A percentile compares a stretch with the other conserved stretches of the same genome.
These are phyloP conservation scores for Zelopaecilomyces penicillatus DNA, from an alignment of 2,329 filamentous ascomycete genomes.

Conservation along the genomic window DNA sequence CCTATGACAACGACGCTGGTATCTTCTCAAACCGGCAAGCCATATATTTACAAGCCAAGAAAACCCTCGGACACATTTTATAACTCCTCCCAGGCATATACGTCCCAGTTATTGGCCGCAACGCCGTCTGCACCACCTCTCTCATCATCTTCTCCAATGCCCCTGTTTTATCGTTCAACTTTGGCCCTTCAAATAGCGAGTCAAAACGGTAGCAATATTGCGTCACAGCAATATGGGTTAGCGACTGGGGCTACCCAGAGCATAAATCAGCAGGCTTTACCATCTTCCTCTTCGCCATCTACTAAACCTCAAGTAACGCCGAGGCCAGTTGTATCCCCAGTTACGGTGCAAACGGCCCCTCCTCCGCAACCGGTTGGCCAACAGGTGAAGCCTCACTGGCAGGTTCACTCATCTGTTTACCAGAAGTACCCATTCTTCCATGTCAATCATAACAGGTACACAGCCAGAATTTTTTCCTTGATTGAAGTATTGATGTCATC, in stretches of 20 bases:
- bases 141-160: neutral
- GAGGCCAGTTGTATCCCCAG: no score
- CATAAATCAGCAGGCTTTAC: no score
- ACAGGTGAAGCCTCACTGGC: slow-evolving; percentile 23
- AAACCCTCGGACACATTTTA: slow-evolving; percentile 22
- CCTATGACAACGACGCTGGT: slow-evolving; percentile 49
- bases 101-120: slow-evolving; percentile 16
- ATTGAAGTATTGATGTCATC: neutral
- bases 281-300: no score
- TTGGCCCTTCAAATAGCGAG: no score
- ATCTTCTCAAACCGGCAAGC: slow-evolving; percentile 34
- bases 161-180: neutral
- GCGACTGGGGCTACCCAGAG: no score
- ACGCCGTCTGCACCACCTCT: neutral
- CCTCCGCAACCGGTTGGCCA: slow-evolving; percentile 8
- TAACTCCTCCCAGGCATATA: slow-evolving; percentile 14
- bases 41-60: slow-evolving; percentile 46
- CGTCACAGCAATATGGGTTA: no score
- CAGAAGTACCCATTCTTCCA: slow-evolving; percentile 52
- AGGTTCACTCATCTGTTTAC: slow-evolving; percentile 33
- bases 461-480: slow-evolving; percentile 37
- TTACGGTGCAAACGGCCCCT: slow-evolving; percentile 3
- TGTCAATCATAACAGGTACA: slow-evolving; percentile 52
- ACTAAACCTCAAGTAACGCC: no score
- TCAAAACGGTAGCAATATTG: no score